These are phyloP conservation scores for Saccharomyces hybrid DNA, from an alignment of 1,139 yeast genomes.

Conservation along the genomic window DNA sequence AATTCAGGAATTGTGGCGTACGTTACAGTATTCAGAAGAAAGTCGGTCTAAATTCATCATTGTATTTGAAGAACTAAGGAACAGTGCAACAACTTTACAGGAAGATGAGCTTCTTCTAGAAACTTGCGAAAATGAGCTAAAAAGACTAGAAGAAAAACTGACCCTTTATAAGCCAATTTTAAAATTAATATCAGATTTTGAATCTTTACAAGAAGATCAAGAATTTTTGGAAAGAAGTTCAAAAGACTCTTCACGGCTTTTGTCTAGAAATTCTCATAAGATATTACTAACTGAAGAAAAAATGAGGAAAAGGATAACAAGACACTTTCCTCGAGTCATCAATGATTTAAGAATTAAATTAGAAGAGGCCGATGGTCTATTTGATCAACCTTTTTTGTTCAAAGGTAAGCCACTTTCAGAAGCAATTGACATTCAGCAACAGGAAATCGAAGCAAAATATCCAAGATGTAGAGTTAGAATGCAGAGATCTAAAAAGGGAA, in stretches of 20 bases:
- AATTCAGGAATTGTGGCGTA: conserved; percentile 55
- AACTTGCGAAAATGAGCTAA: conserved; percentile 57
- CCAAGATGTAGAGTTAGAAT: conserved; percentile 28
- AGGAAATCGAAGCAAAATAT: conserved; percentile 30
- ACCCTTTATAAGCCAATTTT: conserved; percentile 50
- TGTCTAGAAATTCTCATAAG: conserved; percentile 70
- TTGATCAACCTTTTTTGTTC: conserved; percentile 36
- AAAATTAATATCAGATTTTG: conserved; percentile 45
- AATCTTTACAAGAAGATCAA: conserved; percentile 53
- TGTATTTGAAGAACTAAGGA: conserved; percentile 22
- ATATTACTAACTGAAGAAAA: conserved; percentile 75
- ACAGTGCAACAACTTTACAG: conserved; percentile 36
- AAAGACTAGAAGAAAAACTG: conserved; percentile 42
- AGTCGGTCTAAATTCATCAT: conserved; percentile 37
- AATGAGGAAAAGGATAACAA: conserved; percentile 56
- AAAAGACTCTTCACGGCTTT: conserved; percentile 71
- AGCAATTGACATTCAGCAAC: conserved; percentile 38
- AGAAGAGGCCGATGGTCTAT: conserved; percentile 38
- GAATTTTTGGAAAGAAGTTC: conserved; percentile 57
- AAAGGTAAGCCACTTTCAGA: conserved; percentile 44
- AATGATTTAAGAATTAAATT: conserved; percentile 44
- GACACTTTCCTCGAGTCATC: conserved; percentile 58
- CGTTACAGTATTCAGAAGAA: conserved; percentile 47
- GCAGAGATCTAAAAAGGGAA: not conserved
- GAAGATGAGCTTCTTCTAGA: conserved; percentile 43